These are phyloP conservation scores for Cladobotryum protrusum DNA, from an alignment of 2,329 filamentous ascomycete genomes.

Conservation along the genomic window DNA sequence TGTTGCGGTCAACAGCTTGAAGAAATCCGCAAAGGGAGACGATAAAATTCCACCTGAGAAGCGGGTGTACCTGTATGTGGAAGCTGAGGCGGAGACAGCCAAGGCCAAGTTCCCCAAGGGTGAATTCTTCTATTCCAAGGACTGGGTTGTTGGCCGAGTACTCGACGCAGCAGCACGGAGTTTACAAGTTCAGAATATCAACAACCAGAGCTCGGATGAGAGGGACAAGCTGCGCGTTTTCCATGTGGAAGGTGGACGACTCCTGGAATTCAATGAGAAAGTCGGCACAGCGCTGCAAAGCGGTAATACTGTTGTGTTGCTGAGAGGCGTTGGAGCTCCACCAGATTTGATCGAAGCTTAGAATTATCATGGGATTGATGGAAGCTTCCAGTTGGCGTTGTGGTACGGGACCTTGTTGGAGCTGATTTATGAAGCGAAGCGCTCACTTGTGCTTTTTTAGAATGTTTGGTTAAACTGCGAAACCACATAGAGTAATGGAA, in stretches of 20 bases:
- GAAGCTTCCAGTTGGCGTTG: background rate
- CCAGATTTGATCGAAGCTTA: conserved; percentile 59
- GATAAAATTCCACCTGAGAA: conserved; percentile 73
- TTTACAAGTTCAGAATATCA: conserved; percentile 75
- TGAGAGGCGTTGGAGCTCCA: conserved; percentile 78
- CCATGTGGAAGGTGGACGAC: conserved; percentile 80
- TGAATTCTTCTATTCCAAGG: conserved; percentile 71
- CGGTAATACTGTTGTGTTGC: conserved; percentile 83
- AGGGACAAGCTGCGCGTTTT: conserved; percentile 80
- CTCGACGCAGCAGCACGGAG: conserved; percentile 71
- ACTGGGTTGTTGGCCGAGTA: conserved; percentile 85
- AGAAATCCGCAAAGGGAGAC: conserved; percentile 86
- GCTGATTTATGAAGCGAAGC: background rate
- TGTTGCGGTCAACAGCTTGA: conserved; percentile 68
- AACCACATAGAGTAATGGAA: too few relatives aligned
- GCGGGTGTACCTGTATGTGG: conserved; percentile 83
- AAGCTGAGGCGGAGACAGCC: conserved; percentile 82
- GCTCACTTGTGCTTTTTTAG: background rate
- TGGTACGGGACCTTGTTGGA: background rate
- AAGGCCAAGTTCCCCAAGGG: conserved; percentile 76
- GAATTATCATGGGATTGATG: background rate
- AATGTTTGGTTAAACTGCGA: too few relatives aligned
- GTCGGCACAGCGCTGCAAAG: conserved; percentile 65
- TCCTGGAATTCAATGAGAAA: conserved; percentile 86
- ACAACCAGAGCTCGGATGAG: conserved; percentile 70